phyloP scores from a whole-genome alignment of 2,329 filamentous ascomycete genomes.

The Magnaporthiopsis rhizophila region DNA sequence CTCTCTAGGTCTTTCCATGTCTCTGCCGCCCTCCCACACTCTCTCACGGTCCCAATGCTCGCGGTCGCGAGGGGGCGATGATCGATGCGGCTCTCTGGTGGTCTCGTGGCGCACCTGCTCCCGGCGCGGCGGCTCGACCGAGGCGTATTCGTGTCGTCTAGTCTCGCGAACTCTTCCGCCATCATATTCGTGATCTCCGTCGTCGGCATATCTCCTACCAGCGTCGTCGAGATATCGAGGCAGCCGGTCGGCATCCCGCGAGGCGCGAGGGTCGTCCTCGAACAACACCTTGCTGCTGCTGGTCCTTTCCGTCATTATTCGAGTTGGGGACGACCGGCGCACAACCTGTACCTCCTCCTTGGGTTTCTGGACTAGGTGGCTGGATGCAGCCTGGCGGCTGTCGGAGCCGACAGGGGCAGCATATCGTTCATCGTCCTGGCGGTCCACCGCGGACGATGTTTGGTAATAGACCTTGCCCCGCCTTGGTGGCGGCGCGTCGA shows the following conservation, averaged over 20 bases:
- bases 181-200: not conserved
- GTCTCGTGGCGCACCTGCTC: not conserved
- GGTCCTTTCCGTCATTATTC: not conserved
- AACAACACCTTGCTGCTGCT: not conserved
- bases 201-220: not conserved
- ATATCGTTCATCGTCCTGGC: not conserved
- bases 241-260: not conserved
- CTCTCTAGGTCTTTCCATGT: not conserved
- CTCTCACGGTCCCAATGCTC: not conserved
- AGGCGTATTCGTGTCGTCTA: no score
- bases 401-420: no score
- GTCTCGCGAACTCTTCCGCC: no score
- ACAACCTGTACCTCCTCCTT: not conserved
- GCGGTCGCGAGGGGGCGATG: not conserved
- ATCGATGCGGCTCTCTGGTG: not conserved
- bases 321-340: not conserved
- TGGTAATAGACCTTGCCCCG: not conserved
- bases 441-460: not conserved
- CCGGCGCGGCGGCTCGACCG: no score
- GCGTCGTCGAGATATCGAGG: not conserved
- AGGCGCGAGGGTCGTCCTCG: not conserved
- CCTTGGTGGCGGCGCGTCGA: constrained; percentile 1
- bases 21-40: not conserved
- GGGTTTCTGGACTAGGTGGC: not conserved
- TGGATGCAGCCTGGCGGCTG: not conserved